Evolutionary conservation across 345 rosid species (phyloP), one percentile per base, ranked within the genome.

Genomic region (Pistacia atlantica): DNA sequence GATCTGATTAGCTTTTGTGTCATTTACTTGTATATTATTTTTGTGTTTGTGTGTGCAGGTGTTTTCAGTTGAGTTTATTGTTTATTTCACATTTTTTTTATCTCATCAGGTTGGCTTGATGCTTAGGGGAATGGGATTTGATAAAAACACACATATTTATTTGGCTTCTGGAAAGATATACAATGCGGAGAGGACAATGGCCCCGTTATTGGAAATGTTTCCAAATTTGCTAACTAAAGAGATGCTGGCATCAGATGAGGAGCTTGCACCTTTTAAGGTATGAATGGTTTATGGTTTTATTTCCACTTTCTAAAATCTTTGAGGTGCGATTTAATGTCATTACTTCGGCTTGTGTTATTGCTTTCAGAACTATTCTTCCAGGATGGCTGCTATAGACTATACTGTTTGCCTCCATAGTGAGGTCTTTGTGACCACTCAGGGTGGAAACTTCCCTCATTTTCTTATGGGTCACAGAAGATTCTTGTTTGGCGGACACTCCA

Each of bases 381-480:
- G 99, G 90, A 97, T 94, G 98, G 99, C 99, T 79, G 99, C 99
- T 0, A 91, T 97, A 89, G 99, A 97, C 81, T 94, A 97, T 86
- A 94, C 98, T 9, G 99, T 97, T 72, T 97, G 99, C 85, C 99
- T 97, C 83, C 96, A 92, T 83, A 97, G 99, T 74, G 99, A 97
- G 83, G 98, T 94, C 16, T 97, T 97, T 87, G 98, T 94, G 81
- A 97, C 99, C 22, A 94, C 98, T 66, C 99, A 97, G 86, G 99
- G 99, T 79, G 98, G 99, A 71, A 97, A 97, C 77, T 97, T 97
- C 76, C 98, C 99, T 77, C 98, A 92, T 88, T 91, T 97, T 81
- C 90, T 97, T 82, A 90, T 92, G 91, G 99, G 99, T 75, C 99
- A 94, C 78, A 80, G 99, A 79, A 89, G 99, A 82, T 92, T 85